Base-by-base conservation (phyloP, 805 yeast species). In the Teunomyces panamensis region DNA sequence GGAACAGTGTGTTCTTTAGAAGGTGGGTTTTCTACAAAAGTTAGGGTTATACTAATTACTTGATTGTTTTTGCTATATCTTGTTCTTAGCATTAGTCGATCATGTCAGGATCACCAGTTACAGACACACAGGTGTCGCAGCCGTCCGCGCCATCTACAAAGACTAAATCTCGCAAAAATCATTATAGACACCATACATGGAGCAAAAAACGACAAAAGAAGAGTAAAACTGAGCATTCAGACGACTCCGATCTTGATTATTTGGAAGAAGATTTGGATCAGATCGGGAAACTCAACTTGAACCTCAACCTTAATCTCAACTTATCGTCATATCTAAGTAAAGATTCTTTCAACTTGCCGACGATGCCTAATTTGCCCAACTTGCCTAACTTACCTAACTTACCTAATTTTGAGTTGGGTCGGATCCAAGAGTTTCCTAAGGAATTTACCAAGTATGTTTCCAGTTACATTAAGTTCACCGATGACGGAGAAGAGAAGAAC, bases 241-340 rank as follows among this genome's bases (percentile, higher is more conserved):
- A 39, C 13, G 72, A 67, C 9, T 59, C 66, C 9, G 74, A 63
- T 24, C 53, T 59, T 36, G 65, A 73, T 55, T 73, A 78, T 0
- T 53, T 80, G 30, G 68, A 79, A 0, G 68, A 64, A 17, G 79
- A 79, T 8, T 60, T 81, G 43, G 81, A 81, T 45, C 77, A 71
- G 50, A 76, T 82, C 13, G 87, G 87, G 0, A 57, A 68, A 28
- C 59, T 71, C 47, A 73, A 73, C 45, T 47, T 73, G 39, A 63
- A 60, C 41, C 46, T 68, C 13, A 62, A 58, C 30, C 55, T 58
- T 28, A 28, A 57, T 46, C 36, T 59, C 24, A 58, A 60, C 16
- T 49, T 68, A 5, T 45, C 62, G 39, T 56, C 62, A 7, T 60
- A 60, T 35, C 43, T 60, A 27, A 53, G 45, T 36, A 48, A 47